Evolutionary conservation across 352 stramenopile genomes (phyloP).

Genomic region (Phytophthora hybrid): DNA sequence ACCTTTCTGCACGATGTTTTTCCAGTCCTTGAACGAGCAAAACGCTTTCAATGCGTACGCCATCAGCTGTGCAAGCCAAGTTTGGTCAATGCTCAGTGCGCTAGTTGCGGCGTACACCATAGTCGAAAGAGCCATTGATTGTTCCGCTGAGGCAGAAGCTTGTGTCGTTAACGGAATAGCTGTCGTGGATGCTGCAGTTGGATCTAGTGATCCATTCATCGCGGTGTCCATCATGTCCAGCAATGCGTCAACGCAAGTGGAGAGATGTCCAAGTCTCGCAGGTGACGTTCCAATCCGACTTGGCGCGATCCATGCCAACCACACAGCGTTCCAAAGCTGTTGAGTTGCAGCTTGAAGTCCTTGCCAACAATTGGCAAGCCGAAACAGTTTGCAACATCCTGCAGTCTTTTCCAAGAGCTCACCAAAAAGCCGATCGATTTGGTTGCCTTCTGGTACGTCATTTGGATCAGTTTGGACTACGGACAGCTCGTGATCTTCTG

Average conservation of each 20-base stretch:
- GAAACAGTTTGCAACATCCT: slow-evolving; percentile 56
- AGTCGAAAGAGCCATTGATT: slow-evolving; percentile 45
- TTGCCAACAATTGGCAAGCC: slow-evolving; percentile 57
- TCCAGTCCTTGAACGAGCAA: slow-evolving; percentile 51
- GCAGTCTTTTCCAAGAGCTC: slow-evolving; percentile 55
- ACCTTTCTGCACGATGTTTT: slow-evolving; percentile 64
- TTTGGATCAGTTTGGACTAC: not conserved
- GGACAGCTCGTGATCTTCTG: not conserved
- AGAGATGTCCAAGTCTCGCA: slow-evolving; percentile 31
- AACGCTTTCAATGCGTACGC: slow-evolving; percentile 48
- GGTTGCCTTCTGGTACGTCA: slow-evolving; percentile 8
- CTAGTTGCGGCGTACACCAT: slow-evolving; percentile 46
- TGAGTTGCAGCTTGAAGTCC: slow-evolving; percentile 61
- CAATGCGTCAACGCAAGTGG: slow-evolving; percentile 49
- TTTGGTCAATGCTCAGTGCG: slow-evolving; percentile 48
- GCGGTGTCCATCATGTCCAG: slow-evolving; percentile 67
- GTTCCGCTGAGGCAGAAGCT: not conserved
- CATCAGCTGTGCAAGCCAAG: slow-evolving; percentile 61
- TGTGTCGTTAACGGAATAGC: not conserved
- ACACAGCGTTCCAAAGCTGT: slow-evolving; percentile 68
- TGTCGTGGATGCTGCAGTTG: slow-evolving; percentile 1
- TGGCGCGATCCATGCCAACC: slow-evolving; percentile 60
- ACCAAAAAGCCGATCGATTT: slow-evolving; percentile 33
- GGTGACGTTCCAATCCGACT: slow-evolving; percentile 33
- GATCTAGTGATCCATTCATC: slow-evolving; percentile 6